Evolutionary conservation across 2,329 filamentous ascomycete species (phyloP).

Genomic region (Colletotrichum sp.): DNA sequence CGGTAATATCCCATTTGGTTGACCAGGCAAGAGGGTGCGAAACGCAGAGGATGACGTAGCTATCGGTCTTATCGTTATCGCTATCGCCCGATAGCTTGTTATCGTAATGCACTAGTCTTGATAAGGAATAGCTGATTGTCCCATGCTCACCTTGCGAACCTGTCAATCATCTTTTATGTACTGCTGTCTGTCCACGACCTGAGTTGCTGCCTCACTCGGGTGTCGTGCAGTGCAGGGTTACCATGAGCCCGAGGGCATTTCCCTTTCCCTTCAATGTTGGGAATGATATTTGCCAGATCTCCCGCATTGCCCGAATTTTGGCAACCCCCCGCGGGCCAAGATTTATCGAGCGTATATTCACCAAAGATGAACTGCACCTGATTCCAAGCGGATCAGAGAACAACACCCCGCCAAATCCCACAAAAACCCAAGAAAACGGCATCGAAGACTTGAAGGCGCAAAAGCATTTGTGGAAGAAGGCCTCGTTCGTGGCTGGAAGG

Average conservation of each 20-base stretch:
- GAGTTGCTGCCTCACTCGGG: neutral
- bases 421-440: neutral
- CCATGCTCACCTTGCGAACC: neutral
- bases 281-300: slow-evolving; percentile 77
- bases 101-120: neutral
- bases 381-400: slow-evolving; percentile 13
- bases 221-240: neutral
- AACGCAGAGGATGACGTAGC: slow-evolving; percentile 8
- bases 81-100: neutral
- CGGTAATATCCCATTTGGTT: neutral
- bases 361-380: slow-evolving; percentile 40
- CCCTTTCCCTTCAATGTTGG: slow-evolving; percentile 73
- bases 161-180: neutral
- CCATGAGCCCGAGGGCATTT: slow-evolving; percentile 46
- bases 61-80: slow-evolving; percentile 11
- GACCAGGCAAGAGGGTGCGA: neutral
- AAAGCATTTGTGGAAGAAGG: slow-evolving; percentile 39
- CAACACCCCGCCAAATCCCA: neutral
- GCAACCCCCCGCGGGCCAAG: slow-evolving; percentile 40
- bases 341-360: slow-evolving; percentile 55
- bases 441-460: slow-evolving; percentile 1
- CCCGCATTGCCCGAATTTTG: slow-evolving; percentile 68
- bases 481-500: slow-evolving; percentile 50
- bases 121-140: neutral
- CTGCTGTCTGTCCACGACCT: neutral